Conservation (phyloP, 2,329 filamentous ascomycete genomes). For the Hypoxylon sp. region DNA sequence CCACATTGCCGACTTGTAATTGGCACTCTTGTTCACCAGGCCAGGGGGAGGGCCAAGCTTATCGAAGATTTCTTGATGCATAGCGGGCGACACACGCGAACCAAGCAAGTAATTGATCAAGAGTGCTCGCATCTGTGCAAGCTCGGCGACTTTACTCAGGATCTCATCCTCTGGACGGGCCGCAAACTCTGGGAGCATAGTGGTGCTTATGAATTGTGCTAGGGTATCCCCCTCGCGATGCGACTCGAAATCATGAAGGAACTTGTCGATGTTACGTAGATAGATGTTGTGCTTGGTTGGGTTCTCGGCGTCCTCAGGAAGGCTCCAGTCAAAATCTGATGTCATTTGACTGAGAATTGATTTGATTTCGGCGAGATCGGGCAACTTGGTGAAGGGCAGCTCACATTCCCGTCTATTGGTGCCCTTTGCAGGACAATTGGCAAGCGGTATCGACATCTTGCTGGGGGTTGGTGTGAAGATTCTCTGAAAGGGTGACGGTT, state of each 20-base stretch:
- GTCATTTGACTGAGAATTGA: not conserved
- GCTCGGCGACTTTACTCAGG: not conserved
- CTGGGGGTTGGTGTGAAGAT: not conserved
- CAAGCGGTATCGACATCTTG: not conserved
- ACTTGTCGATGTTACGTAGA: slow-evolving; percentile 16
- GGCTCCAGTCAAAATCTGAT: not conserved
- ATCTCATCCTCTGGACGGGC: slow-evolving; percentile 7
- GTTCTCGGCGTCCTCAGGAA: not conserved
- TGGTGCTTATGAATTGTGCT: slow-evolving; percentile 5
- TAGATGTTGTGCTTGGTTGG: slow-evolving; percentile 9
- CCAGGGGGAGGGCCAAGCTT: not conserved
- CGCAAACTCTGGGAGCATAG: slow-evolving; percentile 1
- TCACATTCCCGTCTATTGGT: not conserved
- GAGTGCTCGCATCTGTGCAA: slow-evolving; percentile 16
- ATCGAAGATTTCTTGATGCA: slow-evolving; percentile 17
- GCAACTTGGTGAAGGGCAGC: not conserved
- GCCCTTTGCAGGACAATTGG: not conserved
- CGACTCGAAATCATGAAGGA: slow-evolving; percentile 13
- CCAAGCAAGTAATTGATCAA: slow-evolving; percentile 32
- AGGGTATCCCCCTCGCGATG: slow-evolving; percentile 10
- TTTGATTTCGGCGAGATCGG: not conserved
- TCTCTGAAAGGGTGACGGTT: not conserved
- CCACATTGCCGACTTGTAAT: not conserved
- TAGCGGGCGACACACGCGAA: slow-evolving; percentile 18
- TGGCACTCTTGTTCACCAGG: not conserved